A percentile compares a stretch with the other conserved stretches of the same genome.
These are phyloP conservation scores for Exophiala lecanii-corni DNA, from an alignment of 2,329 filamentous ascomycete species.

Conservation along the genomic window DNA sequence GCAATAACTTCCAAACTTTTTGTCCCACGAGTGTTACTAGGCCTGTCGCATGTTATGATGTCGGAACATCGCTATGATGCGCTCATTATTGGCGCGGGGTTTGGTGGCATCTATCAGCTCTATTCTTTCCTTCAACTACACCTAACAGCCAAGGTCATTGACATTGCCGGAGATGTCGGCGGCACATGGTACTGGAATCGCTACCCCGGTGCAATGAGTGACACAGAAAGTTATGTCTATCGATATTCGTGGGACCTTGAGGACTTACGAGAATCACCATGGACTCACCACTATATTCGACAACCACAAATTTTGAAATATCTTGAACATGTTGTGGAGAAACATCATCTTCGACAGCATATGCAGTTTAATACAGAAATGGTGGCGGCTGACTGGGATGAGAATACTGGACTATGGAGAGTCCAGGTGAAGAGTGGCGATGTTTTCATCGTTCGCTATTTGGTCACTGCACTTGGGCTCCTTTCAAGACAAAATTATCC, in stretches of 20 bases:
- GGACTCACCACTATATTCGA: slow-evolving; percentile 34
- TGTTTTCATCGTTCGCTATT: slow-evolving; percentile 32
- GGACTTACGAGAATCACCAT: slow-evolving; percentile 17
- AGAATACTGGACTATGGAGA: slow-evolving; percentile 5
- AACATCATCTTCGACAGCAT: slow-evolving; percentile 33
- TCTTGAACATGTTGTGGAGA: slow-evolving; percentile 31
- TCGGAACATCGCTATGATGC: no score
- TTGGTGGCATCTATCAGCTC: slow-evolving; percentile 48
- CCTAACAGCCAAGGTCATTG: slow-evolving; percentile 45
- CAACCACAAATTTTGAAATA: slow-evolving; percentile 35
- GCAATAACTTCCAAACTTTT: no score
- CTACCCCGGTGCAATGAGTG: slow-evolving; percentile 35
- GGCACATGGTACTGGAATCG: slow-evolving; percentile 36
- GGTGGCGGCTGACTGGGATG: slow-evolving; percentile 21
- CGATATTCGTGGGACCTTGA: slow-evolving; percentile 11
- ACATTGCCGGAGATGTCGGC: slow-evolving; percentile 44
- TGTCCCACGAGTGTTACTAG: no score
- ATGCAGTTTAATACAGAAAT: slow-evolving; percentile 39
- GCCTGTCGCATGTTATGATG: no score
- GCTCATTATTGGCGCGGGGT: slow-evolving; percentile 28
- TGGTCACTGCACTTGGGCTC: slow-evolving; percentile 46
- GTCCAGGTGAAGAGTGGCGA: slow-evolving; percentile 28
- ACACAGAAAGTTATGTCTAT: slow-evolving; percentile 12
- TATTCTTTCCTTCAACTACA: slow-evolving; percentile 49
- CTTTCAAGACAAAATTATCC: slow-evolving; percentile 57